Percentiles rank a stretch among this genome's conserved stretches.
Conservation (phyloP, 192 early-diverging fungal species). For the Borealophlyctis nickersoniae region DNA sequence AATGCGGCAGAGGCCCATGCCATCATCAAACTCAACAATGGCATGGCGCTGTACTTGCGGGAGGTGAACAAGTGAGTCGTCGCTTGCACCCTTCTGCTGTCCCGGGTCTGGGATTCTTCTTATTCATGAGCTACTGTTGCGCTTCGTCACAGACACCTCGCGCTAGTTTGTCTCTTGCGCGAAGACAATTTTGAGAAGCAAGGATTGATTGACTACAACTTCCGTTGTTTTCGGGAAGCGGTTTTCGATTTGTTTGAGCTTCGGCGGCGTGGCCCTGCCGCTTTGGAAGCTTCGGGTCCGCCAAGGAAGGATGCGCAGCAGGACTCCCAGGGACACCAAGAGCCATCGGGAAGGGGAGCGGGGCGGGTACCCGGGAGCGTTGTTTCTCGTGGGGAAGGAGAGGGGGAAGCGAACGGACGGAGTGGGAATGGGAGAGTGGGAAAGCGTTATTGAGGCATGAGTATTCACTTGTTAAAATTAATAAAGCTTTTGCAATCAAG, state of each 20-base stretch:
- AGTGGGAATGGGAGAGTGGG: no score
- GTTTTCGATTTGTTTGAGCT: slow-evolving; percentile 75
- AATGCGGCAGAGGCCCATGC: slow-evolving; percentile 55
- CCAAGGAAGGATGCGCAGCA: no score
- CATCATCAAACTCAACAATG: slow-evolving; percentile 73
- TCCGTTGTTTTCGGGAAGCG: slow-evolving; percentile 75
- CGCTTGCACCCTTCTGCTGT: neutral
- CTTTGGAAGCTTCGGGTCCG: neutral
- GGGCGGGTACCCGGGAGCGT: no score
- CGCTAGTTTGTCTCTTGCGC: slow-evolving; percentile 73
- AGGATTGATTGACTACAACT: slow-evolving; percentile 86
- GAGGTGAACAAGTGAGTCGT: slow-evolving; percentile 68
- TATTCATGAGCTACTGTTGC: slow-evolving; percentile 13
- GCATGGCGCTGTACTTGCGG: slow-evolving; percentile 73
- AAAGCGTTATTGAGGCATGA: no score
- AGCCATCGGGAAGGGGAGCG: no score
- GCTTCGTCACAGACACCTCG: slow-evolving; percentile 52
- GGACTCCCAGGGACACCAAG: no score
- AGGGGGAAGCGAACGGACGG: no score
- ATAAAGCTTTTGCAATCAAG: no score
- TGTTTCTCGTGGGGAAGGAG: no score
- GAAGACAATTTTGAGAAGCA: slow-evolving; percentile 81
- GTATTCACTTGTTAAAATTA: no score
- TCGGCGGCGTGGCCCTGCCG: slow-evolving; percentile 8
- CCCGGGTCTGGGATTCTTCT: no score